These are phyloP conservation scores for Cordyceps cateniannulata DNA, from an alignment of 2,329 filamentous ascomycete genomes.

Conservation along the genomic window DNA sequence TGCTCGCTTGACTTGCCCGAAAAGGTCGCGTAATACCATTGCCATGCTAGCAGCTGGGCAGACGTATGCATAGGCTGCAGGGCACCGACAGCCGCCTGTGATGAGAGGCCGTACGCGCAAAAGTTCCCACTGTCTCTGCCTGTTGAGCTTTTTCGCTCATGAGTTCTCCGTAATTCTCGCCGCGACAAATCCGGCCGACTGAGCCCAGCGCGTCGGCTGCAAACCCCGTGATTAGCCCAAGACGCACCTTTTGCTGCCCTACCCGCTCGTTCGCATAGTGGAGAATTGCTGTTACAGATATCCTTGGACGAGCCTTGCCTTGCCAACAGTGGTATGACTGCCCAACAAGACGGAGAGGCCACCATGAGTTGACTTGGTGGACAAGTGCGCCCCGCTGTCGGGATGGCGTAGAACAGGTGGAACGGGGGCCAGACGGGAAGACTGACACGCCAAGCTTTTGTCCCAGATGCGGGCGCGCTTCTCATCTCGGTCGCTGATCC, in stretches of 20 bases:
- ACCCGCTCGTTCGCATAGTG: neutral
- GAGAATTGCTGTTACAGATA: neutral
- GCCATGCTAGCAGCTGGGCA: constrained; percentile 3
- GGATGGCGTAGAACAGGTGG: neutral
- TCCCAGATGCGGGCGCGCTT: constrained; percentile 5
- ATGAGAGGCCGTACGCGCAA: neutral
- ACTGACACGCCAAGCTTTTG: neutral
- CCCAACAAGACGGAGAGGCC: constrained; percentile 10
- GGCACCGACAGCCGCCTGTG: neutral
- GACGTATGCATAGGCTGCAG: neutral
- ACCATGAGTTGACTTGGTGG: constrained; percentile 7
- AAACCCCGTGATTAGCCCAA: neutral
- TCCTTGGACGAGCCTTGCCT: neutral
- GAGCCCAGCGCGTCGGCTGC: constrained; percentile 4
- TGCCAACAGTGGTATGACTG: constrained; percentile 4
- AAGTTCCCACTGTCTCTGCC: neutral
- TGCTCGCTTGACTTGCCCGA: constrained; percentile 1
- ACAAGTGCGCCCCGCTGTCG: constrained; percentile 10
- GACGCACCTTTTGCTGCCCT: constrained; percentile 2
- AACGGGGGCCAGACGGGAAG: neutral
- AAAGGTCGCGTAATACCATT: neutral
- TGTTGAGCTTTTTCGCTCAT: neutral
- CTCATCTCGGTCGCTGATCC: constrained; percentile 5
- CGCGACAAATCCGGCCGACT: neutral
- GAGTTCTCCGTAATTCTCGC: neutral